phyloP scores from a whole-genome alignment of 257 asterid genomes.

The Knoxia roxburghii region DNA sequence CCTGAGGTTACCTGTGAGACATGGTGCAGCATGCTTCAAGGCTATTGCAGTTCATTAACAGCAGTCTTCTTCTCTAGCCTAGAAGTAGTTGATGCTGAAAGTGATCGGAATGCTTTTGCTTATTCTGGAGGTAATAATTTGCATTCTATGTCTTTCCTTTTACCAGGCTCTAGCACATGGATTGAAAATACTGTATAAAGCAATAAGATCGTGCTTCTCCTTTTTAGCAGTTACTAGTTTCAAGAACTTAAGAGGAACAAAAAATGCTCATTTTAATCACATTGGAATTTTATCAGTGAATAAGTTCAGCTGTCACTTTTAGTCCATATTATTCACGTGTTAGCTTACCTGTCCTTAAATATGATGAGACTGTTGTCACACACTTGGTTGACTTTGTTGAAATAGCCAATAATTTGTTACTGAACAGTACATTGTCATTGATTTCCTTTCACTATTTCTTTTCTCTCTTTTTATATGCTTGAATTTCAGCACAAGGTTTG shows the following conservation, averaged over 20 bases:
- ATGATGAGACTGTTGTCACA: not conserved
- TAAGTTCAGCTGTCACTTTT: not conserved
- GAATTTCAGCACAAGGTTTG: slow-evolving; percentile 76
- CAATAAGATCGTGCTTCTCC: not conserved
- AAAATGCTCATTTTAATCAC: not conserved
- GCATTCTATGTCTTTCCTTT: too few relatives aligned
- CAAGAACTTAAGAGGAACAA: not conserved
- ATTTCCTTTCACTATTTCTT: not conserved
- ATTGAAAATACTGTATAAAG: not conserved
- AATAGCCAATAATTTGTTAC: not conserved
- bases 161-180: not conserved
- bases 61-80: slow-evolving; percentile 42
- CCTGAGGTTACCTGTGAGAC: slow-evolving; percentile 33
- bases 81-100: slow-evolving; percentile 33
- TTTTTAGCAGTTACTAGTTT: not conserved
- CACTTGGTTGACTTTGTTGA: not conserved
- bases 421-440: not conserved
- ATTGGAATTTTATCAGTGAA: not conserved
- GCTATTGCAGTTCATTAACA: slow-evolving; percentile 41
- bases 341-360: not conserved
- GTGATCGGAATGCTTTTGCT: slow-evolving; percentile 36
- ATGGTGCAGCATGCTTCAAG: slow-evolving; percentile 49
- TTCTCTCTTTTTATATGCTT: slow-evolving; percentile 1
- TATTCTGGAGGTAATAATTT: slow-evolving; percentile 68
- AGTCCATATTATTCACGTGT: too few relatives aligned